Evolutionary conservation across 352 stramenopile genomes (phyloP), one percentile per base, ranked within the genome.

Genomic region (Phytophthora litchii): DNA sequence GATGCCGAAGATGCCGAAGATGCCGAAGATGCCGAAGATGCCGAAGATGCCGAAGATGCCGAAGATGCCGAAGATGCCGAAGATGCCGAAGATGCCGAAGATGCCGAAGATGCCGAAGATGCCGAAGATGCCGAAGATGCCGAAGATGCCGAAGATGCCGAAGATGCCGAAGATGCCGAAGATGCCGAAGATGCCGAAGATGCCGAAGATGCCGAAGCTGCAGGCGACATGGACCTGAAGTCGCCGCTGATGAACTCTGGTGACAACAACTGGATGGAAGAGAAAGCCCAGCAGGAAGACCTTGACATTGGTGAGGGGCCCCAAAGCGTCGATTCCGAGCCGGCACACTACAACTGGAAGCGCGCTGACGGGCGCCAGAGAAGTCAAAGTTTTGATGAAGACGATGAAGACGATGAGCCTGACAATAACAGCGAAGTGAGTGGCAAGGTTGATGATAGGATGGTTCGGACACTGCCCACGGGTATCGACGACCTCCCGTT

Each of bases 401-500:
- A 75, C 0, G 67, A 80, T 4, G 64, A 70, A 0, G 66, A 80
- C 7, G 64, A 77, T 0, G 65, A 65, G 6, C 56, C 51, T 0
- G 66, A 77, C 10, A 67, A 76, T 25, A 74, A 73, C 19, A 76
- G 54, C 42, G 62, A 67, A 31, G 36, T 23, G 3, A 69, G 48
- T 14, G 53, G 48, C 9, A 68, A 65, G 31, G 25, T 17, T 4
- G 58, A 72, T 14, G 59, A 50, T 13, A 45, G 37, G 8, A 54
- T 42, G 2, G 65, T 48, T 4, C 78, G 78, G 0, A 68, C 68
- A 6, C 71, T 92, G 37, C 80, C 89, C 3, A 86, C 85, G 13
- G 88, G 83, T 35, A 90, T 96, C 19, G 87, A 96, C 50, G 86
- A 96, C 51, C 74, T 97, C 21, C 90, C 90, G 58, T 63, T 96